Conservation (phyloP, 1,139 yeast species). For the Candida sanyaensis region DNA sequence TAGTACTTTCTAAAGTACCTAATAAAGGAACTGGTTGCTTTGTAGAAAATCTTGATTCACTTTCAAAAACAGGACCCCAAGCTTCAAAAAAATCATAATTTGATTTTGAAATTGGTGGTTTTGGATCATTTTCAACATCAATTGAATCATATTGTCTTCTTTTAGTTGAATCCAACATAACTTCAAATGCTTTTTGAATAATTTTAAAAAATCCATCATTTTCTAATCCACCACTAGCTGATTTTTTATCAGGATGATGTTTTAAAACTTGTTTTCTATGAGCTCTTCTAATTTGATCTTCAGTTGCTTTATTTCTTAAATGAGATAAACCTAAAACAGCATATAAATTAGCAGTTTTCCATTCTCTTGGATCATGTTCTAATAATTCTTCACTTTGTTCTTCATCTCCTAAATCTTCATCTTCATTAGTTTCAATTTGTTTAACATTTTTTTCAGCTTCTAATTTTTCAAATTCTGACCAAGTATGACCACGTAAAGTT, state of each 20-base stretch:
- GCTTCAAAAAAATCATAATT: constrained; percentile 82
- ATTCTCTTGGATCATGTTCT: constrained; percentile 92
- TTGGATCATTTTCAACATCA: constrained; percentile 83
- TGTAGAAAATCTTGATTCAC: constrained; percentile 91
- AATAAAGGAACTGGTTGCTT: constrained; percentile 84
- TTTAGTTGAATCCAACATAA: constrained; percentile 79
- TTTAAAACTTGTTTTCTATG: constrained; percentile 95
- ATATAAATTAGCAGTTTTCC: constrained; percentile 96
- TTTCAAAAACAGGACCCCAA: constrained; percentile 89
- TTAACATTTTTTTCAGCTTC: constrained; percentile 91
- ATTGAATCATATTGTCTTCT: constrained; percentile 96
- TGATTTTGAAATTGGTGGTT: constrained; percentile 68
- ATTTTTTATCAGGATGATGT: constrained; percentile 98
- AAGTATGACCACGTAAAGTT: constrained; percentile 94
- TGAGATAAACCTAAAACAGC: constrained; percentile 94
- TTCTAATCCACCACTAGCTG: constrained; percentile 78
- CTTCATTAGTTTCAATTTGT: constrained; percentile 65
- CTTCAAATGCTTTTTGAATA: constrained; percentile 94
- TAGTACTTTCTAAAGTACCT: constrained; percentile 68
- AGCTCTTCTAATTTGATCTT: constrained; percentile 92
- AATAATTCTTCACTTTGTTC: constrained; percentile 82
- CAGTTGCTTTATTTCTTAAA: constrained; percentile 88
- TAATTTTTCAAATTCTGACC: constrained; percentile 95
- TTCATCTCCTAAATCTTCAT: constrained; percentile 73
- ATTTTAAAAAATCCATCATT: constrained; percentile 98